A percentile compares a stretch with the other conserved stretches of the same genome.
phyloP scores from a whole-genome alignment of 352 stramenopile genomes.

The Phytophthora uliginosa region DNA sequence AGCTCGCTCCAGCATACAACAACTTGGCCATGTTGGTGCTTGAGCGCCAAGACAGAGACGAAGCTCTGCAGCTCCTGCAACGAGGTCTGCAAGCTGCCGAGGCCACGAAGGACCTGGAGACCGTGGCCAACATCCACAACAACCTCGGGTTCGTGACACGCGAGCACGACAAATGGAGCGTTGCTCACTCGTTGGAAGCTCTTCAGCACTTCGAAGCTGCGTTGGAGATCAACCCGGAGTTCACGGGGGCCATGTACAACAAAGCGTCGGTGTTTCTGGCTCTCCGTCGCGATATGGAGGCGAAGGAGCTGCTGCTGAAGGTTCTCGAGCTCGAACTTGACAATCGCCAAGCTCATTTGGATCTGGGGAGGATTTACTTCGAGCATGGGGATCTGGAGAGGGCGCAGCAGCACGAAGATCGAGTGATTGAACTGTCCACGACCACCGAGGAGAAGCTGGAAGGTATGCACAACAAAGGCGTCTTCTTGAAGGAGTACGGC shows the following conservation, averaged over 20 bases:
- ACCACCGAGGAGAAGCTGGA: conserved; percentile 22
- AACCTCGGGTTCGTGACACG: conserved; percentile 80
- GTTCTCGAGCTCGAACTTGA: conserved; percentile 56
- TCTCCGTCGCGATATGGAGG: conserved; percentile 45
- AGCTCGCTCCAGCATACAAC: conserved; percentile 74
- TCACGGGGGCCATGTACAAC: conserved; percentile 71
- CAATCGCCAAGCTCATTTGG: conserved; percentile 55
- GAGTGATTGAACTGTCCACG: conserved; percentile 35
- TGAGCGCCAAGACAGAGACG: conserved; percentile 21
- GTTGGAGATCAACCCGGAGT: conserved; percentile 42
- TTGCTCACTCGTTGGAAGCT: conserved; percentile 52
- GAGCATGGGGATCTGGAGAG: conserved; percentile 45
- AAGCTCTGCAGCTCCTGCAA: conserved; percentile 52
- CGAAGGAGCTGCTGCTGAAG: conserved; percentile 46
- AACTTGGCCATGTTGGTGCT: conserved; percentile 80
- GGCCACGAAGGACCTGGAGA: conserved; percentile 46
- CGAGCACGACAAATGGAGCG: conserved; percentile 35
- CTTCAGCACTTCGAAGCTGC: conserved; percentile 74
- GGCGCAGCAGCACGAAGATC: conserved; percentile 60
- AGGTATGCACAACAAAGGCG: conserved; percentile 79
- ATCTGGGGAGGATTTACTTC: conserved; percentile 69
- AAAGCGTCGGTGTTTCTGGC: conserved; percentile 69
- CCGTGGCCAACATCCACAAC: conserved; percentile 65
- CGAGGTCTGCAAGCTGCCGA: conserved; percentile 47
- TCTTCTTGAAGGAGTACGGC: conserved; percentile 69